phyloP scores from a whole-genome alignment of 768 basidiomycete species.

The Lactarius sp. region DNA sequence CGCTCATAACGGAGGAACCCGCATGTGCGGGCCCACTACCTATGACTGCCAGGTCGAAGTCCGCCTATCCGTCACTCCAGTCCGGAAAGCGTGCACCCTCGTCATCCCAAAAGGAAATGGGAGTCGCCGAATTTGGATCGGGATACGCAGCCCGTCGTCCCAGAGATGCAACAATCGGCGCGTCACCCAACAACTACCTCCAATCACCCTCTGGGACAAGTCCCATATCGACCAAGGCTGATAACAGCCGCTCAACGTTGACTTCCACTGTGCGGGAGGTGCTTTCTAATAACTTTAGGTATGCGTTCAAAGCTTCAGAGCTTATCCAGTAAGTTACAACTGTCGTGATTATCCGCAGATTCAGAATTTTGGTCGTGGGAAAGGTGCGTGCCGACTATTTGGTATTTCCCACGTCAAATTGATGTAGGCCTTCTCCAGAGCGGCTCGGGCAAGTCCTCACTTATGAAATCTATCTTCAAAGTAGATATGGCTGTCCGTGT shows the following conservation, averaged over 20 bases:
- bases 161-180: no score
- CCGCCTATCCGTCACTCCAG: neutral
- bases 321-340: neutral
- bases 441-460: slow-evolving; percentile 13
- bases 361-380: slow-evolving; percentile 16
- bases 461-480: slow-evolving; percentile 1
- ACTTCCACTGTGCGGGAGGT: neutral
- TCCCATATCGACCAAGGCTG: no score
- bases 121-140: no score
- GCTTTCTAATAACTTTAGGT: slow-evolving; percentile 11
- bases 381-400: neutral
- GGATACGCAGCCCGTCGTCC: no score
- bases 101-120: neutral
- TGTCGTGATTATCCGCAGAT: neutral
- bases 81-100: neutral
- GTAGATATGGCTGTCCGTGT: slow-evolving; percentile 6
- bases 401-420: neutral
- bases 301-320: neutral
- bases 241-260: neutral
- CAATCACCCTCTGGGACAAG: neutral
- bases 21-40: no score
- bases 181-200: no score
- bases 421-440: neutral
- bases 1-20: neutral
- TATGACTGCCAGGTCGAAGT: neutral